These are phyloP conservation scores for Bretschneidera sinensis DNA, from an alignment of 345 rosid species.

Conservation along the genomic window DNA sequence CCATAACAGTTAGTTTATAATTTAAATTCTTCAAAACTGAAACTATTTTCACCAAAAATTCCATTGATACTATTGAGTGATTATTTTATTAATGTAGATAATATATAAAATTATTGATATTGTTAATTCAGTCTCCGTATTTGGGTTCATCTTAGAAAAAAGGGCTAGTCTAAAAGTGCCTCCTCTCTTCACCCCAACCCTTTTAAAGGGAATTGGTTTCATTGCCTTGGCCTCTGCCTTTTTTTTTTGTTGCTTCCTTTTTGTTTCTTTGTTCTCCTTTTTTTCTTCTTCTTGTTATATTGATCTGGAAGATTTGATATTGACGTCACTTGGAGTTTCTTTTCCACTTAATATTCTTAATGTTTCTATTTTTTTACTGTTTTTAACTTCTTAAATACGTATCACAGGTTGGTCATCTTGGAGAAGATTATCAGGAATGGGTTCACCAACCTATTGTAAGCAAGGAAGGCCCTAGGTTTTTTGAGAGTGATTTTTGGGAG, in stretches of 20 bases:
- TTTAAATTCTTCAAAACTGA: too few relatives aligned
- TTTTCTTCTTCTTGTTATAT: neutral
- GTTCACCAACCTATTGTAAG: slow-evolving; percentile 94
- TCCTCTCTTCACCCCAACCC: neutral
- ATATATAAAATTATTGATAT: too few relatives aligned
- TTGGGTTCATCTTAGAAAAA: too few relatives aligned
- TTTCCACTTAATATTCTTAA: neutral
- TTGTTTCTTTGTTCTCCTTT: too few relatives aligned
- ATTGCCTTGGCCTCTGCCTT: neutral
- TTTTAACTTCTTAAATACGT: slow-evolving; percentile 13
- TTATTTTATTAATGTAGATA: too few relatives aligned
- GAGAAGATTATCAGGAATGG: slow-evolving; percentile 93
- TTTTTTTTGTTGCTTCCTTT: neutral
- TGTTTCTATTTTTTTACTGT: neutral
- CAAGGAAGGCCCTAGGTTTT: slow-evolving; percentile 93
- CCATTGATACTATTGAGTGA: too few relatives aligned
- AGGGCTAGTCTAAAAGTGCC: too few relatives aligned
- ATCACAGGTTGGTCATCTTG: slow-evolving; percentile 92
- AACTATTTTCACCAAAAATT: too few relatives aligned
- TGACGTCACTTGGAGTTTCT: too few relatives aligned
- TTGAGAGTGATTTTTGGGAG: slow-evolving; percentile 87
- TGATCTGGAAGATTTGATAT: too few relatives aligned
- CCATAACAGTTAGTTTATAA: neutral
- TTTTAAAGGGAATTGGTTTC: neutral
- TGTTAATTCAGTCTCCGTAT: neutral